Percentiles rank a stretch among this genome's conserved stretches.
Conservation (phyloP, 371 early-diverging fungal genomes). For the Apophysomyces variabilis region DNA sequence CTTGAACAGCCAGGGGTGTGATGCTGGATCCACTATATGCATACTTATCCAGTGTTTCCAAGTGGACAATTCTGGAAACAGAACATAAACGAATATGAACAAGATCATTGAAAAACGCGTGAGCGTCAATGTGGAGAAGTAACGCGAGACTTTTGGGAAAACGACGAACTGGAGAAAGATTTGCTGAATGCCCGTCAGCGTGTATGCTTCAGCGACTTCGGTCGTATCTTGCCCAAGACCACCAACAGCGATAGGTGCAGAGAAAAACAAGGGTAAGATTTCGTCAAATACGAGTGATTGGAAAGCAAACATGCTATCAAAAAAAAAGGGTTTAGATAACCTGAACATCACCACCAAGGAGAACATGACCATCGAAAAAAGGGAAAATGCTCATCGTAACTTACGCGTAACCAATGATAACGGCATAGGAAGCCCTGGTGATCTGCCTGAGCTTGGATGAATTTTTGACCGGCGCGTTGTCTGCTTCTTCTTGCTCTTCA, state of each 20-base stretch:
- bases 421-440: slow-evolving; percentile 30
- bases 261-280: slow-evolving; percentile 66
- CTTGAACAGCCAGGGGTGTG: slow-evolving; percentile 27
- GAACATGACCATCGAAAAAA: not conserved
- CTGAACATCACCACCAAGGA: not conserved
- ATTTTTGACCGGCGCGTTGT: not conserved
- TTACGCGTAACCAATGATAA: slow-evolving; percentile 51
- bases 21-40: slow-evolving; percentile 20
- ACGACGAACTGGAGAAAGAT: slow-evolving; percentile 55
- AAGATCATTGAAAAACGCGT: slow-evolving; percentile 42
- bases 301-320: slow-evolving; percentile 56
- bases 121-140: slow-evolving; percentile 39
- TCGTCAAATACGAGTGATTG: slow-evolving; percentile 79
- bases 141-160: slow-evolving; percentile 56
- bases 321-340: not conserved
- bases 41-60: slow-evolving; percentile 29
- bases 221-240: slow-evolving; percentile 52
- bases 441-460: slow-evolving; percentile 19
- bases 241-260: slow-evolving; percentile 55
- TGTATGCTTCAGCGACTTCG: slow-evolving; percentile 49
- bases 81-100: slow-evolving; percentile 43
- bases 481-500: not conserved
- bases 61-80: slow-evolving; percentile 48
- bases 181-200: slow-evolving; percentile 55
- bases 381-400: slow-evolving; percentile 4